phyloP scores from a whole-genome alignment of 176 grass and related monocot species.

The Puccinellia tenuiflora region DNA sequence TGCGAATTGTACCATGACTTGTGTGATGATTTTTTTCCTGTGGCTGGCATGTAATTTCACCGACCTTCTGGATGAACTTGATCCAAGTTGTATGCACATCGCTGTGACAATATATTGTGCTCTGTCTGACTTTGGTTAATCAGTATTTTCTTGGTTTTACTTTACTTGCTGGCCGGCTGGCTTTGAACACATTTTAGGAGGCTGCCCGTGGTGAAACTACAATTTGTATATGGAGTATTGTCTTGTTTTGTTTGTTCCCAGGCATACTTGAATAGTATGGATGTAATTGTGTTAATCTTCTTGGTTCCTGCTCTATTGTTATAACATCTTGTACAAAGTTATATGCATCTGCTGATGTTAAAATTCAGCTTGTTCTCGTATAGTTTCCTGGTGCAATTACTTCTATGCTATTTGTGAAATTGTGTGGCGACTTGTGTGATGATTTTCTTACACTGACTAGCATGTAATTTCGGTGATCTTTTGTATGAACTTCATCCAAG shows the following conservation, averaged over 20 bases:
- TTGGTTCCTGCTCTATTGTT: no score
- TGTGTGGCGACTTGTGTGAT: not conserved
- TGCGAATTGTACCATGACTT: not conserved
- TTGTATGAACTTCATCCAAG: not conserved
- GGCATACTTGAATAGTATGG: no score
- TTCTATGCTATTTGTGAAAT: not conserved
- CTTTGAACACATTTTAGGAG: no score
- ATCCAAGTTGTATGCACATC: not conserved
- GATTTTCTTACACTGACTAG: not conserved
- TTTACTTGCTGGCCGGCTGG: no score
- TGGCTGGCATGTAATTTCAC: not conserved
- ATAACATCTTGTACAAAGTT: no score
- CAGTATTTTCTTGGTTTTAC: no score
- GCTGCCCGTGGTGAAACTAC: no score
- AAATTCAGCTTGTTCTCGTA: no score
- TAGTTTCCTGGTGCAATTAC: not conserved
- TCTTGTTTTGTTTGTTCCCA: no score
- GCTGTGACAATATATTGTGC: not conserved
- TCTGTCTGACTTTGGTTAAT: not conserved
- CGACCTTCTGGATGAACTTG: not conserved
- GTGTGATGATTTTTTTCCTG: not conserved
- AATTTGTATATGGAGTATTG: no score
- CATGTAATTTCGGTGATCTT: not conserved
- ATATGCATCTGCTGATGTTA: no score
- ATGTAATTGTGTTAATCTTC: no score